Evolutionary conservation across 192 early-diverging fungal genomes (phyloP).

Genomic region (Chytriomyces confervae): DNA sequence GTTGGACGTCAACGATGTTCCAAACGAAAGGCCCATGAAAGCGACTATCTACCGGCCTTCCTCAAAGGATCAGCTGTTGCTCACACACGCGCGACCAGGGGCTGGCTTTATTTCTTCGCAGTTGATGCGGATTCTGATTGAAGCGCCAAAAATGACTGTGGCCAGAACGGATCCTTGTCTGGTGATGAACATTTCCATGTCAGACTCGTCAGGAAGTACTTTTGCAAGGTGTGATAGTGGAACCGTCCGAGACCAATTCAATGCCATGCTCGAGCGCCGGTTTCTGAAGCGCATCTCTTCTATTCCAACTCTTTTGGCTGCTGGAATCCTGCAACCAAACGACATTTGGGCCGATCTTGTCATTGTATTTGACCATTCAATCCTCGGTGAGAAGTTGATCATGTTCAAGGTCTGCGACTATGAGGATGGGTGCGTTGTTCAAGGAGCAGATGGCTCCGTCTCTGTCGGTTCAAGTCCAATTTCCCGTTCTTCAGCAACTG

Average conservation of each 20-base stretch:
- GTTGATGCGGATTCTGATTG: conserved; percentile 9
- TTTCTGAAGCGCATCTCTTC: conserved; percentile 13
- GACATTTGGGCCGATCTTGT: conserved; percentile 23
- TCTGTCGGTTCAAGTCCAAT: neutral
- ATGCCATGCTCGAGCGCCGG: conserved; percentile 7
- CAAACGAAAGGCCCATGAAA: conserved; percentile 2
- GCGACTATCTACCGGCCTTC: neutral
- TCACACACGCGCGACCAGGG: neutral
- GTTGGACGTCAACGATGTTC: neutral
- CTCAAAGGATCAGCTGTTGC: neutral
- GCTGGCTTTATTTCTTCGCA: conserved; percentile 9
- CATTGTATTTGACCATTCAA: conserved; percentile 15
- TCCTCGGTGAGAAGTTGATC: neutral
- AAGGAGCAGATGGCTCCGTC: neutral
- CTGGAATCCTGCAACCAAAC: conserved; percentile 14
- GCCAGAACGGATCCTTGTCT: conserved; percentile 2
- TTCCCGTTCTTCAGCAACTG: neutral
- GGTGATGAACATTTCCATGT: conserved; percentile 17
- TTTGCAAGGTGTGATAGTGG: neutral
- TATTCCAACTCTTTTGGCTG: conserved; percentile 10
- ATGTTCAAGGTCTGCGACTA: neutral
- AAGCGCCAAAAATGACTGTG: neutral
- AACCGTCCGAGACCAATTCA: conserved; percentile 14
- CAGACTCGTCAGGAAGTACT: conserved; percentile 21
- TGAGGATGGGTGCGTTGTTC: neutral